A percentile compares a stretch with the other conserved stretches of the same genome.
These are phyloP conservation scores for Dothistroma pini DNA, from an alignment of 2,329 filamentous ascomycete species.

Conservation along the genomic window DNA sequence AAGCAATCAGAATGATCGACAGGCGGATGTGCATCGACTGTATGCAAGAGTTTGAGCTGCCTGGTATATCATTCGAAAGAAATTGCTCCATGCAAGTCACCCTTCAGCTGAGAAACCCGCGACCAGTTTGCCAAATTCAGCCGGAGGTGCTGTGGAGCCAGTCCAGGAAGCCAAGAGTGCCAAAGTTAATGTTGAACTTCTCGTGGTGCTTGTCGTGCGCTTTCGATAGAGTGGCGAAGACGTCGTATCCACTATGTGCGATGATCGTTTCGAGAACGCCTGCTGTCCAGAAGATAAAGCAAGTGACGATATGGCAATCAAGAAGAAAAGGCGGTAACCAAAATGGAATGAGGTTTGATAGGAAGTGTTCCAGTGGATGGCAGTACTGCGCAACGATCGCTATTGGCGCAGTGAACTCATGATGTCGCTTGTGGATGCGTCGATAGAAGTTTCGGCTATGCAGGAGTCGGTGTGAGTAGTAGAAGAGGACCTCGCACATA, in stretches of 20 bases:
- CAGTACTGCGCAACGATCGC: slow-evolving; percentile 6
- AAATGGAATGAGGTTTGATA: slow-evolving; percentile 5
- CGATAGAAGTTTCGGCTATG: slow-evolving; percentile 4
- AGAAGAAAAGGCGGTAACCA: slow-evolving; percentile 6
- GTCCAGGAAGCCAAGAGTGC: slow-evolving; percentile 9
- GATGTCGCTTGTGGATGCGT: slow-evolving; percentile 9
- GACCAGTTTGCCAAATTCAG: too few relatives aligned
- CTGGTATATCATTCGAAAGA: neutral
- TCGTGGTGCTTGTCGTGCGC: slow-evolving; percentile 12
- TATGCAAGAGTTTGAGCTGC: neutral
- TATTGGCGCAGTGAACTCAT: slow-evolving; percentile 9
- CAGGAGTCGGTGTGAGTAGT: slow-evolving; percentile 8
- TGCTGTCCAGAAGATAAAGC: slow-evolving; percentile 1
- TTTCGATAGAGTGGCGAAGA: slow-evolving; percentile 1
- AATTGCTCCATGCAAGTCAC: neutral
- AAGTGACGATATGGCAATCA: slow-evolving; percentile 6
- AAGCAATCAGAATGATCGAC: neutral
- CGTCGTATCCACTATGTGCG: slow-evolving; percentile 8
- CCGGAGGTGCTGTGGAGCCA: slow-evolving; percentile 5
- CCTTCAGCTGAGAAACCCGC: neutral
- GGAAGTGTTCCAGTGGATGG: slow-evolving; percentile 7
- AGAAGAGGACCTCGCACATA: slow-evolving; percentile 8
- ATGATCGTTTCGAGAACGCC: slow-evolving; percentile 2
- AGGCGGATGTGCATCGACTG: neutral
- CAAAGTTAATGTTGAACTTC: slow-evolving; percentile 7